Evolutionary conservation across 2,329 filamentous ascomycete genomes (phyloP), one percentile per base, ranked within the genome.

Genomic region (Juglanconis juglandina): DNA sequence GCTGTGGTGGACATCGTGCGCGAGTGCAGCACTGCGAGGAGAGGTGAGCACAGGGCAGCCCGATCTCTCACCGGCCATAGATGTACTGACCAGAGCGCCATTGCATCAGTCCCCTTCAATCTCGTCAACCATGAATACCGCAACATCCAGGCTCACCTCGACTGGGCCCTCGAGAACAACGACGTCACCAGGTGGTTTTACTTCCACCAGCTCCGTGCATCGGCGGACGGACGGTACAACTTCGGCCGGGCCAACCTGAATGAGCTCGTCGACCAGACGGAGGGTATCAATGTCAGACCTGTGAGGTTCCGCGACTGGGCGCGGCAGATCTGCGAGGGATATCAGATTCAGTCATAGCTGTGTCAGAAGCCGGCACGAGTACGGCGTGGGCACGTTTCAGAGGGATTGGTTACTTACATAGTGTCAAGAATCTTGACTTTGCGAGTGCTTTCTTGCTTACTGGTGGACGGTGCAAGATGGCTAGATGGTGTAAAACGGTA

Each of bases 191-290:
- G 77, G 56, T 82, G 81, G 65, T 76, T 77, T 50, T 79, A 83
- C 58, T 81, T 88, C 53, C 81, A 86, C 61, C 79, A 86, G 37
- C 79, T 91, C 32, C 77, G 90, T 42, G 87, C 87, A 37, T 91
- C 89, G 0, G 84, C 84, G 17, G 83, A 88, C 63, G 86, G 87
- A 2, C 81, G 86, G 9, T 92, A 90, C 68, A 84, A 87, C 64
- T 89, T 89, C 66, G 74, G 76, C 3, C 74, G 81, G 11, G 73
- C 84, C 1, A 88, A 86, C 63, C 73, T 91, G 57, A 89, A 90
- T 69, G 75, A 77, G 2, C 67, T 77, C 3, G 68, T 83, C 48
- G 67, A 72, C 34, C 69, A 66, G 13, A 72, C 65, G 63, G 64
- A 72, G 4, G 65, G 71, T 4, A 74, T 80, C 11, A 69, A 76